Evolutionary conservation across 371 early-diverging fungal species (phyloP), one percentile per base, ranked within the genome.

Genomic region (Mortierella sp.): DNA sequence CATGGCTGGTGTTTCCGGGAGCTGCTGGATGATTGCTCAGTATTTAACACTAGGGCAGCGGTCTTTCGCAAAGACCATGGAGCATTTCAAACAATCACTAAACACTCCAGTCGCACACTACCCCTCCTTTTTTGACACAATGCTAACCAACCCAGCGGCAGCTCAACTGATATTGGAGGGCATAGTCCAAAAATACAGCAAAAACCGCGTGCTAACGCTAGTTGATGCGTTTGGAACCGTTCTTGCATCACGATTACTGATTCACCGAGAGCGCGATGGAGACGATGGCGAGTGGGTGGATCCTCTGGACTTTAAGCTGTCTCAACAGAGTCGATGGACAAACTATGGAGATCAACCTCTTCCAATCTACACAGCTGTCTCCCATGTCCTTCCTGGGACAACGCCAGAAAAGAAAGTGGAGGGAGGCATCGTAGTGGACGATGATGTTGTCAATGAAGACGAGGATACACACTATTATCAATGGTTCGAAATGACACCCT

Each of bases 401-500:
- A 53, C 43, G 6, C 50, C 67, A 1, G 51, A 62, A 26, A 48
- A 50, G 4, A 42, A 44, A 5, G 41, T 15, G n/a, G 56, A 54
- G 12, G 64, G 64, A 17, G 54, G 69, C 4, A 19, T 68, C 32
- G 44, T 70, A 21, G 60, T 72, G 23, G 80, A 78, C 5, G 76
- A 69, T 30, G 54, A 72, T 56, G 42, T 50, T 31, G 68, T 27
- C 32, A 56, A 57, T 17, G 63, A 80, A 6, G 53, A 67, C 4
- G 59, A 60, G n/a, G 53, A 71, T 17, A 79, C 80, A 42, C 70
- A 69, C 19, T 78, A 80, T 52, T 92, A 88, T 59, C 91, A 89
- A 50, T 93, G 94, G 94, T 92, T 91, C 64, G 94, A 93, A 56
- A 83, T 92, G 64, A 90, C 86, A 2, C 93, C 94, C 3, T 91